Evolutionary conservation across 2,329 filamentous ascomycete species (phyloP).

Genomic region (Aspergillus quadricinctus): DNA sequence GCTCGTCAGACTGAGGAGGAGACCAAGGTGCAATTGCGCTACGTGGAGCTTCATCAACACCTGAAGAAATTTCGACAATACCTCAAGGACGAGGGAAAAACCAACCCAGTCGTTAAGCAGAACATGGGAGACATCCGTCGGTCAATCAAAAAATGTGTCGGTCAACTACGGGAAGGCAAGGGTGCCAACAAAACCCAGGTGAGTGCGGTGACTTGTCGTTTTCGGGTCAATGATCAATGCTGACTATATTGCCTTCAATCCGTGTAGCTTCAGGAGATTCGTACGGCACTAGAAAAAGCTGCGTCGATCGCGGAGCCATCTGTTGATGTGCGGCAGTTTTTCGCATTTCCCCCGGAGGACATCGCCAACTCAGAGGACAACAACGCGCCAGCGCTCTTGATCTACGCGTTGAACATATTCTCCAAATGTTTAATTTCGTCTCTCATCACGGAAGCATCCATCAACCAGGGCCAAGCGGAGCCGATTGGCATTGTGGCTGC

Average conservation of each 20-base stretch:
- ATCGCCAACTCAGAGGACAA: slow-evolving; percentile 40
- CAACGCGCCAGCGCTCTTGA: slow-evolving; percentile 59
- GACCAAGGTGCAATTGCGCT: slow-evolving; percentile 44
- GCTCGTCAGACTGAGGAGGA: slow-evolving; percentile 30
- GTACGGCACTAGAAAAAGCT: slow-evolving; percentile 51
- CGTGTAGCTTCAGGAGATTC: slow-evolving; percentile 42
- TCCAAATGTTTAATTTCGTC: slow-evolving; percentile 69
- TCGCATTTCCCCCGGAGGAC: slow-evolving; percentile 41
- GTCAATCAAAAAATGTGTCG: slow-evolving; percentile 66
- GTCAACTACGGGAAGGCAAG: slow-evolving; percentile 63
- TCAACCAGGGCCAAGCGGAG: slow-evolving; percentile 64
- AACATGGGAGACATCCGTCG: slow-evolving; percentile 68
- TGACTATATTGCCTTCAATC: slow-evolving; percentile 6
- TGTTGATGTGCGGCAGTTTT: slow-evolving; percentile 54
- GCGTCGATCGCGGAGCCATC: slow-evolving; percentile 50
- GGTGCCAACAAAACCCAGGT: slow-evolving; percentile 58
- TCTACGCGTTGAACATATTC: slow-evolving; percentile 74
- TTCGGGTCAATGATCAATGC: background rate
- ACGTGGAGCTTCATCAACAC: slow-evolving; percentile 59
- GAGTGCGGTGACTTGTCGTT: slow-evolving; percentile 22
- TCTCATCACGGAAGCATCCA: slow-evolving; percentile 62
- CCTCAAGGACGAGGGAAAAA: slow-evolving; percentile 52
- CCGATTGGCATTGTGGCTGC: slow-evolving; percentile 74
- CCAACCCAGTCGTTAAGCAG: slow-evolving; percentile 56
- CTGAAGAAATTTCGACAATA: slow-evolving; percentile 59